Percentiles rank a stretch among this genome's conserved stretches.
phyloP scores from a whole-genome alignment of 805 yeast species.

The Ogataea kodamae region DNA sequence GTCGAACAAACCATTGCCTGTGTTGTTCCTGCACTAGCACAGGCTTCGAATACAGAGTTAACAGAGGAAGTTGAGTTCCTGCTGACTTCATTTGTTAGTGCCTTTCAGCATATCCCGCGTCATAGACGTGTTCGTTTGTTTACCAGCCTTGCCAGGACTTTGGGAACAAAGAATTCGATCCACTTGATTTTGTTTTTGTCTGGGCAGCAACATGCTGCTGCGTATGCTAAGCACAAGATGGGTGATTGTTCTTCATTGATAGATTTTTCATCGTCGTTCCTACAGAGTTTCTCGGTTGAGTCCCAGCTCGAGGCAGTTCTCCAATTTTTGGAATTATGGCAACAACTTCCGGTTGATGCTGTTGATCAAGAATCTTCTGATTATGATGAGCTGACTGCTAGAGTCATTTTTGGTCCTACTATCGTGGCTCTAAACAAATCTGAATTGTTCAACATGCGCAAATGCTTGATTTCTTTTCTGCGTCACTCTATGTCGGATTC shows the following conservation, averaged over 20 bases:
- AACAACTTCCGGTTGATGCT: slow-evolving; percentile 40
- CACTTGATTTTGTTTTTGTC: slow-evolving; percentile 73
- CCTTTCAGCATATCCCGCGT: slow-evolving; percentile 92
- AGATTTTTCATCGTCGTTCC: slow-evolving; percentile 69
- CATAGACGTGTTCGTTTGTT: slow-evolving; percentile 90
- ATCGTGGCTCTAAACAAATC: slow-evolving; percentile 46
- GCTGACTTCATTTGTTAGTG: slow-evolving; percentile 85
- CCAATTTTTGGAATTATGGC: slow-evolving; percentile 52
- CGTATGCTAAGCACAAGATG: slow-evolving; percentile 50
- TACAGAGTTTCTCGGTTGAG: slow-evolving; percentile 61
- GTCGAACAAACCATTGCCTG: slow-evolving; percentile 86
- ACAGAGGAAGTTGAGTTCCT: slow-evolving; percentile 76
- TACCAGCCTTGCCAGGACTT: slow-evolving; percentile 69
- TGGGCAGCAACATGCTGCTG: slow-evolving; percentile 70
- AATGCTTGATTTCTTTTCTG: slow-evolving; percentile 53
- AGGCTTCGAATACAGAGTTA: slow-evolving; percentile 40
- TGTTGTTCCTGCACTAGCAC: slow-evolving; percentile 85
- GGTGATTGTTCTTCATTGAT: slow-evolving; percentile 64
- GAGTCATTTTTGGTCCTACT: slow-evolving; percentile 63
- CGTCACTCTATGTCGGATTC: slow-evolving; percentile 46
- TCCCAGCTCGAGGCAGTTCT: slow-evolving; percentile 62
- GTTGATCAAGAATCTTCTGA: slow-evolving; percentile 37
- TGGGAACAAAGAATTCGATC: slow-evolving; percentile 64
- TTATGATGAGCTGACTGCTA: slow-evolving; percentile 39
- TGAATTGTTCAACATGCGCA: slow-evolving; percentile 48